Evolutionary conservation across 768 basidiomycete genomes (phyloP), one percentile per base, ranked within the genome.

Genomic region (Tulasnella sp.): DNA sequence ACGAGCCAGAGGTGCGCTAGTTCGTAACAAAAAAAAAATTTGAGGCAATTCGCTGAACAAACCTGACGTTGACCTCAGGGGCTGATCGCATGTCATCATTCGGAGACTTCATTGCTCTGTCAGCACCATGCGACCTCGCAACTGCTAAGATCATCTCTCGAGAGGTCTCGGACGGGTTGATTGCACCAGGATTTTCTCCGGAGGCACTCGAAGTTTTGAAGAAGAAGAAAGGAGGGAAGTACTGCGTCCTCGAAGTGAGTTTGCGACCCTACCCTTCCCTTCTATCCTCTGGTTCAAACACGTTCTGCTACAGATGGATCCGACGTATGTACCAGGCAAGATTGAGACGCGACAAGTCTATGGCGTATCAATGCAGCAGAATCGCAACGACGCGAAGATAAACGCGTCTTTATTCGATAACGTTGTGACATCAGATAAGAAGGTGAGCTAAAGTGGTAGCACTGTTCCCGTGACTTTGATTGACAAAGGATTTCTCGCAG

Each of bases 11-110:
- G 95, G 90, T 86, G 64, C 51, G 77, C 70, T 17, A 27, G 8
- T 34, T 32, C 38, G 42, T 19, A 19, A 4, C 53, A n/a, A 23
- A 44, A 43, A 52, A 13, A 2, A 7, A 2, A 30, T 26, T 9
- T 29, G 11, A 24, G 24, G 17, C 11, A 9, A 26, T 7, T 42
- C 3, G 15, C 19, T 29, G 7, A 24, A 26, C 17, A 8, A 27
- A 34, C 10, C 56, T 49, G 30, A 17, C 15, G 0, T 21, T 51
- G 2, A 24, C 5, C 34, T 4, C 64, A 89, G 88, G 93, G 59
- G 95, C 96, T 23, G 96, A 99, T 70, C 84, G 96, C 56, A 99
- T 99, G 96, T 97, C 95, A 0, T 97, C 95, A 2, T 99, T 98
- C 70, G 96, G 96, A 3, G 96, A 99, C 74, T 99, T 98, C 70